Conservation (phyloP, 176 grass and related monocot species). For the Aegilops tauschii region DNA sequence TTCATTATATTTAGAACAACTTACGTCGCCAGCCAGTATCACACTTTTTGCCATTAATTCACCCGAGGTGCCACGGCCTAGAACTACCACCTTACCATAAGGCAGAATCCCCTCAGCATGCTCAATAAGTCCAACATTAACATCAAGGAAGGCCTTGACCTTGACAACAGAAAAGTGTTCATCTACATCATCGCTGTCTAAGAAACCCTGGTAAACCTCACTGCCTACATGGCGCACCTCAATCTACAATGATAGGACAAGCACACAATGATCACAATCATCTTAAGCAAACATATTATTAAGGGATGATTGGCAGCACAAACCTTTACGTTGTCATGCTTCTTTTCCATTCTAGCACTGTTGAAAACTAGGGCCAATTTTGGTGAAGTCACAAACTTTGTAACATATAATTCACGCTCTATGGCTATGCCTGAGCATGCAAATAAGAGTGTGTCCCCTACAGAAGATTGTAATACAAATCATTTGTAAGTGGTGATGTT, state of each 20-base stretch:
- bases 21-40: background rate
- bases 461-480: background rate
- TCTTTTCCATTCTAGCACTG: background rate
- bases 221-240: conserved; percentile 15
- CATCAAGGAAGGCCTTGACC: background rate
- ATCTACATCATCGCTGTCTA: background rate
- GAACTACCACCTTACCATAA: background rate
- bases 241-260: background rate
- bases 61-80: conserved; percentile 7
- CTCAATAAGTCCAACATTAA: background rate
- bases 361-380: background rate
- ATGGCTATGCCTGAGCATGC: conserved; percentile 27
- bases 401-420: background rate
- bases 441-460: conserved; percentile 1
- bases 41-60: conserved; percentile 2
- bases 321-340: conserved; percentile 3
- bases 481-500: background rate
- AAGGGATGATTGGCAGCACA: background rate
- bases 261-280: background rate
- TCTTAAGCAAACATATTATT: background rate
- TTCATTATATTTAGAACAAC: background rate
- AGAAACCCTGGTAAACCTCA: background rate
- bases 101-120: background rate
- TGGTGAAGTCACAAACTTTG: conserved; percentile 25
- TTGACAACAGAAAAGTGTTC: conserved; percentile 24